Percentiles rank a stretch among this genome's conserved stretches.
These are phyloP conservation scores for Mycena polygramma DNA, from an alignment of 768 basidiomycete species.

Conservation along the genomic window DNA sequence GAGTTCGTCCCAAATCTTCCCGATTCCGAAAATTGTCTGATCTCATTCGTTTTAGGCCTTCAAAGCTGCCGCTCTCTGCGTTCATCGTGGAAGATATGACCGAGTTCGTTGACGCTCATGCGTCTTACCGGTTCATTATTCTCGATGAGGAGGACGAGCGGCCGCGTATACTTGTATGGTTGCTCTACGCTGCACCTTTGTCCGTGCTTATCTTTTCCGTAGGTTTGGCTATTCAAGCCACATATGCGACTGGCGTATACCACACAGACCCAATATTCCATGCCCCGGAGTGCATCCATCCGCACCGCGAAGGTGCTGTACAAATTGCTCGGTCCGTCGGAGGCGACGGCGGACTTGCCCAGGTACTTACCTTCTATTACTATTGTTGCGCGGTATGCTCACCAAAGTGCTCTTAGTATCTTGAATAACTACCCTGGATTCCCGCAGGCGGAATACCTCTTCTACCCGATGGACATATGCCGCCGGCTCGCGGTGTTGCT, in stretches of 20 bases:
- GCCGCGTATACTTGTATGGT: slow-evolving; percentile 83
- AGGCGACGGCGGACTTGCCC: slow-evolving; percentile 64
- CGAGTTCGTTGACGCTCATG: slow-evolving; percentile 92
- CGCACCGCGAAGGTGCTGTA: slow-evolving; percentile 88
- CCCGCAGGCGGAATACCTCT: slow-evolving; percentile 89
- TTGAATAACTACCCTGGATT: slow-evolving; percentile 83
- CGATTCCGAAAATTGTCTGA: slow-evolving; percentile 20
- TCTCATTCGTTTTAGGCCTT: slow-evolving; percentile 45
- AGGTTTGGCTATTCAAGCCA: slow-evolving; percentile 98
- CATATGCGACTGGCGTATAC: slow-evolving; percentile 84
- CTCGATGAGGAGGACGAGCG: slow-evolving; percentile 89
- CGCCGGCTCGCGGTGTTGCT: slow-evolving; percentile 76
- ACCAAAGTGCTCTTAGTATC: slow-evolving; percentile 53
- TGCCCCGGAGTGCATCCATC: slow-evolving; percentile 74
- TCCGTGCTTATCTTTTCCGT: slow-evolving; percentile 12
- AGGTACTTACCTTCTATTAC: too few species aligned
- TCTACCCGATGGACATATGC: slow-evolving; percentile 86
- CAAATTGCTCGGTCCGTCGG: slow-evolving; percentile 78
- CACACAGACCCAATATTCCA: slow-evolving; percentile 62
- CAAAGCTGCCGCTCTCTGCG: slow-evolving; percentile 79
- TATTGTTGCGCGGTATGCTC: slow-evolving; percentile 16
- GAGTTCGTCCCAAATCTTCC: slow-evolving; percentile 66
- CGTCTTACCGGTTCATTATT: slow-evolving; percentile 91
- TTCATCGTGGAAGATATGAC: slow-evolving; percentile 93
- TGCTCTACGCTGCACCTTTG: background rate